Percentiles rank a stretch among this genome's conserved stretches.
phyloP scores from a whole-genome alignment of 225 moss, liverwort and hornwort genomes.

The Physcomitrellopsis africana region DNA sequence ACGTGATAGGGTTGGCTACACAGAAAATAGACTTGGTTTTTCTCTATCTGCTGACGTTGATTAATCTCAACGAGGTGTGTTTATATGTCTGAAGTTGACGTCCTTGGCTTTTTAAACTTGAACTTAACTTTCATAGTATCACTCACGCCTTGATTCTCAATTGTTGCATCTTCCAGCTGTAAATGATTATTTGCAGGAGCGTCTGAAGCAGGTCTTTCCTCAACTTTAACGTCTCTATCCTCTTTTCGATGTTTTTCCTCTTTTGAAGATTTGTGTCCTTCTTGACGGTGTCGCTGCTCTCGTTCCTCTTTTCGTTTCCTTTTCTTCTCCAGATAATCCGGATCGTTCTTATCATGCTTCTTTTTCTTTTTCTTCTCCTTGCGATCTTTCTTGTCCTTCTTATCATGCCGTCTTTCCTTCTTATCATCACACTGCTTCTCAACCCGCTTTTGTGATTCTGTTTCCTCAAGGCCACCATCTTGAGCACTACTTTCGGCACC shows the following conservation, averaged over 20 bases:
- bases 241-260: slow-evolving; percentile 33
- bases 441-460: slow-evolving; percentile 52
- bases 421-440: slow-evolving; percentile 37
- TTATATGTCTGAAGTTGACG: slow-evolving; percentile 1
- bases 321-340: slow-evolving; percentile 62
- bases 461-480: slow-evolving; percentile 56
- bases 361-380: slow-evolving; percentile 73
- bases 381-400: slow-evolving; percentile 69
- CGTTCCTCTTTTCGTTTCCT: slow-evolving; percentile 57
- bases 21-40: not conserved
- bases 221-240: slow-evolving; percentile 16
- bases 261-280: slow-evolving; percentile 46
- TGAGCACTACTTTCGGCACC: slow-evolving; percentile 55
- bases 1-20: not conserved
- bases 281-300: slow-evolving; percentile 42
- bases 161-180: slow-evolving; percentile 28
- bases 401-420: slow-evolving; percentile 51
- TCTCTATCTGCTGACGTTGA: not conserved
- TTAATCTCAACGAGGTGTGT: not conserved
- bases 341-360: slow-evolving; percentile 74
- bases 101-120: slow-evolving; percentile 19
- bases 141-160: not conserved
- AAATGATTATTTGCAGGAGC: slow-evolving; percentile 2
- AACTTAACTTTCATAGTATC: slow-evolving; percentile 17
- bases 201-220: slow-evolving; percentile 22